Percentiles rank a stretch among this genome's conserved stretches.
Conservation (phyloP, 768 basidiomycete species). For the Naganishia kalamii region DNA sequence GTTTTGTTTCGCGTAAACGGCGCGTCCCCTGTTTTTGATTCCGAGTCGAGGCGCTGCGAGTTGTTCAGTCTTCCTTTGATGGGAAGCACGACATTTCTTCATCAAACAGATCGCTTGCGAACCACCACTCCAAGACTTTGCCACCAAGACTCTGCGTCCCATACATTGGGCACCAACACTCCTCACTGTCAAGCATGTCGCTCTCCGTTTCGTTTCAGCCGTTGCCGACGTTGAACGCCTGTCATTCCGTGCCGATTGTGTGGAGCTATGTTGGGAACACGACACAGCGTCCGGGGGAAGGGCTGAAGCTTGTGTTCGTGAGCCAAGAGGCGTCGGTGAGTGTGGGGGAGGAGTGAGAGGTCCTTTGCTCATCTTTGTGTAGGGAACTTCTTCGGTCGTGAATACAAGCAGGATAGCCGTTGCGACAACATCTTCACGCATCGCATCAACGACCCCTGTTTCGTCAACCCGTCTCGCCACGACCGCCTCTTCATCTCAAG, state of each 20-base stretch:
- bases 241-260: conserved; percentile 1
- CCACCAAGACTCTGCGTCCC: too few relatives aligned
- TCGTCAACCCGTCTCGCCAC: not conserved
- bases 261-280: conserved; percentile 2
- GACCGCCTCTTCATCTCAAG: not conserved
- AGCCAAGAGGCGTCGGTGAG: conserved; percentile 2
- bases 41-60: too few relatives aligned
- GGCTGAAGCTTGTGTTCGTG: conserved; percentile 3
- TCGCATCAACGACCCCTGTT: not conserved
- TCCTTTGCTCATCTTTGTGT: not conserved
- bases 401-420: not conserved
- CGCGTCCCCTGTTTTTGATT: too few relatives aligned
- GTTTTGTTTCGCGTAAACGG: too few relatives aligned
- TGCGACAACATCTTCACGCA: not conserved
- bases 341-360: not conserved
- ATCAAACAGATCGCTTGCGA: too few relatives aligned
- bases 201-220: conserved; percentile 2
- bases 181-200: not conserved
- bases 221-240: not conserved
- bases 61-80: too few relatives aligned
- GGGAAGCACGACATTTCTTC: too few relatives aligned
- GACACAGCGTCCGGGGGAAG: not conserved
- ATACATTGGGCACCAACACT: too few relatives aligned
- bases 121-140: too few relatives aligned
- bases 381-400: not conserved